phyloP scores from a whole-genome alignment of 805 yeast genomes.

The Tetrapisispora fleetii region DNA sequence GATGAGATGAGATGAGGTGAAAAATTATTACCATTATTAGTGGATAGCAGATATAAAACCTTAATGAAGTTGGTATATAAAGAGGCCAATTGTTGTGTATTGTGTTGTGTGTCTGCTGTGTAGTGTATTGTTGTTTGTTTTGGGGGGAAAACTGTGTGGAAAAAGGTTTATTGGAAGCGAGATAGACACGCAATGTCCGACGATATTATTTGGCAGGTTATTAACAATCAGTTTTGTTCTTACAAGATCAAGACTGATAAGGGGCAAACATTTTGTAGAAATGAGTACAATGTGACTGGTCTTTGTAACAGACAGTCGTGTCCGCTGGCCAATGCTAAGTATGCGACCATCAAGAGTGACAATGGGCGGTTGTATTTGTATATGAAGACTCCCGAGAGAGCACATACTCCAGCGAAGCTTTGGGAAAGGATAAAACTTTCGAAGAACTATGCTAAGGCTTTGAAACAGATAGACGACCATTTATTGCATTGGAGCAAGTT shows the following conservation, averaged over 20 bases:
- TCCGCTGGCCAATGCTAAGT: conserved; percentile 88
- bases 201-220: conserved; percentile 95
- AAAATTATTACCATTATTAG: neutral
- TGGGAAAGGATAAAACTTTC: conserved; percentile 94
- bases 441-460: conserved; percentile 79
- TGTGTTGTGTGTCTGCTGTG: too few species aligned
- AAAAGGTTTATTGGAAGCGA: neutral
- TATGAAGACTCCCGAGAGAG: conserved; percentile 97
- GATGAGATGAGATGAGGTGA: conserved; percentile 5
- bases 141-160: neutral
- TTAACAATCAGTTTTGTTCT: conserved; percentile 91
- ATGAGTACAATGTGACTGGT: conserved; percentile 93
- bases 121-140: too few species aligned
- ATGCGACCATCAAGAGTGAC: conserved; percentile 75
- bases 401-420: conserved; percentile 84
- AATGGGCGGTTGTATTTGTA: conserved; percentile 76
- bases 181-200: conserved; percentile 36
- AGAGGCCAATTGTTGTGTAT: too few species aligned
- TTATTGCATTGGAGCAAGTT: conserved; percentile 90
- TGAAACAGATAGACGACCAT: conserved; percentile 80
- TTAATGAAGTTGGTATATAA: neutral
- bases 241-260: conserved; percentile 84
- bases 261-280: conserved; percentile 87
- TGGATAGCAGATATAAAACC: neutral
- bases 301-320: conserved; percentile 89